These are phyloP conservation scores for Monosporascus sp. DNA, from an alignment of 2,329 filamentous ascomycete genomes.

Conservation along the genomic window DNA sequence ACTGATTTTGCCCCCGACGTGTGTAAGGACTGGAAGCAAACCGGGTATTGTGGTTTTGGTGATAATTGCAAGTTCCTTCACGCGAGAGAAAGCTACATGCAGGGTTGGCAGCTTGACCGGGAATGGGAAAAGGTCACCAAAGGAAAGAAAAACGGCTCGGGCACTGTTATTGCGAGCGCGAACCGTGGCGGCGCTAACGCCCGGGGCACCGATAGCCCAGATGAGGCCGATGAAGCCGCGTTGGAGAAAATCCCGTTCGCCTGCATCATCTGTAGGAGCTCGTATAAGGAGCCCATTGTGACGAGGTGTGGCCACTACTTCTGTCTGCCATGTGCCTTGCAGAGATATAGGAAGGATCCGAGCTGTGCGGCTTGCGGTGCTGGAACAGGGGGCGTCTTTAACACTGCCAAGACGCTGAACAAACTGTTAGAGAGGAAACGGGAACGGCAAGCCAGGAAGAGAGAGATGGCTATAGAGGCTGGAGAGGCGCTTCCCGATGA, in stretches of 20 bases:
- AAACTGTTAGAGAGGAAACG: slow-evolving; percentile 72
- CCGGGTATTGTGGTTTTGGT: slow-evolving; percentile 64
- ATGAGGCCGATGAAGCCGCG: slow-evolving; percentile 61
- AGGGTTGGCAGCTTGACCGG: slow-evolving; percentile 90
- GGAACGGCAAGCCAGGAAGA: slow-evolving; percentile 53
- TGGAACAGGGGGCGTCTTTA: slow-evolving; percentile 86
- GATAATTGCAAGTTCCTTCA: slow-evolving; percentile 82
- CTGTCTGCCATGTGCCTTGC: slow-evolving; percentile 83
- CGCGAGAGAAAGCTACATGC: slow-evolving; percentile 72
- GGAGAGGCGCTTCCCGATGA: slow-evolving; percentile 45
- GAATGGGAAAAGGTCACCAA: slow-evolving; percentile 88
- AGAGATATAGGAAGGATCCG: slow-evolving; percentile 80
- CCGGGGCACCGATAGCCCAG: slow-evolving; percentile 39
- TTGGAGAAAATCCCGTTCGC: slow-evolving; percentile 83
- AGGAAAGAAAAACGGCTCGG: slow-evolving; percentile 57
- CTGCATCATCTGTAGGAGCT: slow-evolving; percentile 77
- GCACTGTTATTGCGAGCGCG: slow-evolving; percentile 57
- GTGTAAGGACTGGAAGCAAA: slow-evolving; percentile 91
- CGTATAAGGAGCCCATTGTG: slow-evolving; percentile 74
- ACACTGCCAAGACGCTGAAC: slow-evolving; percentile 75
- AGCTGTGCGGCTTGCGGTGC: slow-evolving; percentile 80
- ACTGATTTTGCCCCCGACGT: slow-evolving; percentile 90
- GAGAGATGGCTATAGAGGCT: slow-evolving; percentile 46
- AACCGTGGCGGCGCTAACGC: slow-evolving; percentile 36
- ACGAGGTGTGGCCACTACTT: slow-evolving; percentile 97